A percentile compares a stretch with the other conserved stretches of the same genome.
phyloP scores from a whole-genome alignment of 441 rosid species.

The Rhodomyrtus psidioides region DNA sequence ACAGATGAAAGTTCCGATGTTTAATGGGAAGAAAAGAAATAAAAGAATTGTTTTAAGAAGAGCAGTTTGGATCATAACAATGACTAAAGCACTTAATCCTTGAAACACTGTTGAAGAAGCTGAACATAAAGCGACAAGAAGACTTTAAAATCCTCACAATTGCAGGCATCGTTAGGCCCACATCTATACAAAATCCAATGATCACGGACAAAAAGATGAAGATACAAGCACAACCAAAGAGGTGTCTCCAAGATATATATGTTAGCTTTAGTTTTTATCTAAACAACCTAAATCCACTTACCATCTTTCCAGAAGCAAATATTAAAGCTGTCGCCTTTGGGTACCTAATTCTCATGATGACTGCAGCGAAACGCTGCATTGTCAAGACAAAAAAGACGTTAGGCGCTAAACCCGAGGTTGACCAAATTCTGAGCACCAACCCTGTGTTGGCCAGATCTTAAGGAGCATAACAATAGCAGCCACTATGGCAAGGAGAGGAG shows the following conservation, averaged over 20 bases:
- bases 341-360: constrained; percentile 80
- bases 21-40: neutral
- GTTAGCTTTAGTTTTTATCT: neutral
- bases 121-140: neutral
- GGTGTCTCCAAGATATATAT: neutral
- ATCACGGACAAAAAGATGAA: neutral
- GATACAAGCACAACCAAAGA: neutral
- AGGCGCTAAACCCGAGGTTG: neutral
- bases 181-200: neutral
- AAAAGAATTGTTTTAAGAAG: neutral
- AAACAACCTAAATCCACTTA: constrained; percentile 11
- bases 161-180: neutral
- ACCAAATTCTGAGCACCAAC: neutral
- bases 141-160: neutral
- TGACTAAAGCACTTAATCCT: neutral
- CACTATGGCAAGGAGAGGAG: neutral
- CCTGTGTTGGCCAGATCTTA: neutral
- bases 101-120: neutral
- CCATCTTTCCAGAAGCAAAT: constrained; percentile 90
- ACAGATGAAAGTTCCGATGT: neutral
- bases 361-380: constrained; percentile 84
- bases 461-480: neutral
- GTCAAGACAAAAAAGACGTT: neutral
- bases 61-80: neutral
- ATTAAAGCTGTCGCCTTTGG: constrained; percentile 81